These are phyloP conservation scores for Melastoma candidum DNA, from an alignment of 441 rosid genomes.

Conservation along the genomic window DNA sequence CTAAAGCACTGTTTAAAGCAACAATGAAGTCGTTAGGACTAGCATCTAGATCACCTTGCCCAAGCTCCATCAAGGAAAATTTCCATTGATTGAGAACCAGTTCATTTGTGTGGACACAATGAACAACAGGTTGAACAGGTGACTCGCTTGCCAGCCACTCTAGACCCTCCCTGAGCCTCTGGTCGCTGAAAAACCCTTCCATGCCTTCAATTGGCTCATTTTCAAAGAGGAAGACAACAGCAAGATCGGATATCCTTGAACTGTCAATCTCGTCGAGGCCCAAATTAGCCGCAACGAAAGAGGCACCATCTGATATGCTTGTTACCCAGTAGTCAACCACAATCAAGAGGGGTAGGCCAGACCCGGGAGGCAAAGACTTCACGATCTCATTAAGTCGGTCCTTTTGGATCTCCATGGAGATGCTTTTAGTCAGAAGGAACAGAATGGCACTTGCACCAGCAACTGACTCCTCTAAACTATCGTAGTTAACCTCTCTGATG, in stretches of 20 bases:
- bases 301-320: slow-evolving; percentile 33
- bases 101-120: slow-evolving; percentile 36
- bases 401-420: slow-evolving; percentile 61
- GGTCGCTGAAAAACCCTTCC: slow-evolving; percentile 61
- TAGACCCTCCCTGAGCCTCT: slow-evolving; percentile 58
- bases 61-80: slow-evolving; percentile 41
- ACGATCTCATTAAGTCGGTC: slow-evolving; percentile 47
- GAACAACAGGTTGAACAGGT: slow-evolving; percentile 61
- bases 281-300: slow-evolving; percentile 33
- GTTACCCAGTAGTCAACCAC: slow-evolving; percentile 36
- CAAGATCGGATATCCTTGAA: slow-evolving; percentile 47
- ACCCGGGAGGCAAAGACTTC: slow-evolving; percentile 48
- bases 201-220: slow-evolving; percentile 25
- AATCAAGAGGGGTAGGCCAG: slow-evolving; percentile 73
- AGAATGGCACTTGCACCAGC: slow-evolving; percentile 71
- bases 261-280: slow-evolving; percentile 60
- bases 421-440: slow-evolving; percentile 51
- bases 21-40: slow-evolving; percentile 57
- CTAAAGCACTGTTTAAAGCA: slow-evolving; percentile 76
- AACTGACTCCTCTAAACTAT: slow-evolving; percentile 26
- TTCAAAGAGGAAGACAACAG: slow-evolving; percentile 47
- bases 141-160: slow-evolving; percentile 76
- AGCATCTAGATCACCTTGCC: slow-evolving; percentile 33
- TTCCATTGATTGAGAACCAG: slow-evolving; percentile 49
- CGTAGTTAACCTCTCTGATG: slow-evolving; percentile 39